Evolutionary conservation across 1,284 basidiomycete genomes (phyloP).

Genomic region (Trichosporon faecale): DNA sequence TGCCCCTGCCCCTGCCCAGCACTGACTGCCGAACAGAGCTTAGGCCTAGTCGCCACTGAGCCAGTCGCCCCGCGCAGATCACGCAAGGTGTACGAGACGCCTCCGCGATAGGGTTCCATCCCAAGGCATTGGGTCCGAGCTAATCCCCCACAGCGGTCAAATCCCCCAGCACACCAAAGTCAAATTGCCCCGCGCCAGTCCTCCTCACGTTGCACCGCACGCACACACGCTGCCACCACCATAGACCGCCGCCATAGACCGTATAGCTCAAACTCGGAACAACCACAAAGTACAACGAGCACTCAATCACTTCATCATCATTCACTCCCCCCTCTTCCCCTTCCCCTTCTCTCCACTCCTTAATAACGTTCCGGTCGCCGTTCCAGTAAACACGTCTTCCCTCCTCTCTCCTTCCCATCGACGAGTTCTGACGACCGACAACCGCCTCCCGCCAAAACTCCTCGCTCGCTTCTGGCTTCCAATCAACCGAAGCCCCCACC

Average conservation of each 20-base stretch:
- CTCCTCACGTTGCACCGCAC: neutral
- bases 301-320: neutral
- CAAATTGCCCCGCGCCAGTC: neutral
- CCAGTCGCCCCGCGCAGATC: constrained; percentile 4
- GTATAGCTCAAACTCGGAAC: neutral
- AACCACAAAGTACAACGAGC: neutral
- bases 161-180: neutral
- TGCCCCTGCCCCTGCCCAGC: no score
- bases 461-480: neutral
- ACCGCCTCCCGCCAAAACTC: neutral
- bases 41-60: no score
- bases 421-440: neutral
- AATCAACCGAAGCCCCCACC: neutral
- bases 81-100: constrained; percentile 9
- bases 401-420: neutral
- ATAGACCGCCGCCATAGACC: no score
- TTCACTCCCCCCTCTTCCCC: neutral
- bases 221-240: no score
- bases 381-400: neutral
- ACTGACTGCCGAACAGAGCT: no score
- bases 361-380: neutral
- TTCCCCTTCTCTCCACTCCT: neutral
- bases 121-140: constrained; percentile 12
- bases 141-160: neutral
- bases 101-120: neutral